Base-by-base conservation (phyloP, 768 basidiomycete genomes). In the Chalciporus piperatus region DNA sequence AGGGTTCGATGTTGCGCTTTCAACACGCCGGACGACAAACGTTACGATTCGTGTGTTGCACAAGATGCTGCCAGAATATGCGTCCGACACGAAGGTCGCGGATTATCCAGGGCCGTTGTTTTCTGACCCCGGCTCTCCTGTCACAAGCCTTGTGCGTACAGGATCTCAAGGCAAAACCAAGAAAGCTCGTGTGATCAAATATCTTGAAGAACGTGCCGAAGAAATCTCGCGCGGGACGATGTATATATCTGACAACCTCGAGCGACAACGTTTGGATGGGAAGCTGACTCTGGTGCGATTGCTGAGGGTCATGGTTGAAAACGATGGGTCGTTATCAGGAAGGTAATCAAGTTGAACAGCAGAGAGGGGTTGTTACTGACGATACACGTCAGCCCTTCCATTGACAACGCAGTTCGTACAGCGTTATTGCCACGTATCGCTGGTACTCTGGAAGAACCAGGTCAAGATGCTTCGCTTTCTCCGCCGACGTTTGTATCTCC, bases 31-130 rank as follows among this genome's bases (percentile, higher is more conserved):
- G 45, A 82, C 85, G 11, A 86, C 85, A 2, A 78, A 80, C 37
- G 72, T 96, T 19, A 77, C 82, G 54, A 77, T 97, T 38, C 83
- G 84, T 37, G 73, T 75, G 10, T 56, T 97, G 49, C 79, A 84
- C 56, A 82, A 82, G 25, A 57, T 90, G n/a, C 77, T 92, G 39
- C 84, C 90, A 1, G 78, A 85, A 48, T 80, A 84, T 30, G 80
- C 78, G 3, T 67, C 84, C 28, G 81, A 84, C 49, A 62, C 70
- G 12, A 76, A 82, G 2, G 69, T 77, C 7, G 73, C 73, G 9
- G 70, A 76, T 2, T 98, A 85, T 70, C 96, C 96, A 38, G 96
- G 96, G 1, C 96, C 96, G 4, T 68, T 98, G 55, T 82, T 92
- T 56, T 79, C 82, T 27, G 95, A 96, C 64, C 75, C 86, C 3